Evolutionary conservation across 179 eudicot species (phyloP), one percentile per base, ranked within the genome.

Genomic region (Monotropa hypopitys): DNA sequence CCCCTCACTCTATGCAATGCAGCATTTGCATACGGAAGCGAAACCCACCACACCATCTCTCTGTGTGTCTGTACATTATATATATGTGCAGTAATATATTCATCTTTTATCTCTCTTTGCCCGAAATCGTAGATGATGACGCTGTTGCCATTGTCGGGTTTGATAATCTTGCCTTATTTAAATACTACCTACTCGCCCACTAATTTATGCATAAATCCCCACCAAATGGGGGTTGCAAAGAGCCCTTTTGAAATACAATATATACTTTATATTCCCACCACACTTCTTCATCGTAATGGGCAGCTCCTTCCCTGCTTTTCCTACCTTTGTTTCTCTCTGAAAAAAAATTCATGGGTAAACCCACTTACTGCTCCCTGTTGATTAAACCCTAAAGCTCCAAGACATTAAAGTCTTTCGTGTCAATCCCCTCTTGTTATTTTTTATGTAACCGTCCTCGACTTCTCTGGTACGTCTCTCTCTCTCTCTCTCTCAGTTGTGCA

Each of bases 111-210:
- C 42, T 72, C 59, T 72, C 76, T 51, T 40, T 68, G 1, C 72
- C 72, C n/a, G 66, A 54, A 73, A 53, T 74, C 77, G 67, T 56
- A 51, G 68, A 57, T 74, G 77, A 21, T 57, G 68, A 21, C 38
- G 69, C 46, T 57, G 33, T 13, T 16, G 68, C 33, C 51, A 26
- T 57, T 57, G 67, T 74, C 12, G 33, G 62, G 50, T 40, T 23
- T 42, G 12, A 33, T 21, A 74, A 57, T 74, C 26, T 40, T 9
- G 68, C 21, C 2, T 15, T 74, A 56, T 74, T 57, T 21, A 38
- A 57, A 13, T 57, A 42, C 12, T 18, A 61, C 67, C 67, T 56
- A 21, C 38, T 57, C 50, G 68, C 33, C 18, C 68, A 74, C 77
- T 74, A 74, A 40, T 40, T 38, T 57, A 74, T 12, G 21, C 69